Base-by-base conservation (phyloP, 139 green algal species). In the Nannochloris sp. region DNA sequence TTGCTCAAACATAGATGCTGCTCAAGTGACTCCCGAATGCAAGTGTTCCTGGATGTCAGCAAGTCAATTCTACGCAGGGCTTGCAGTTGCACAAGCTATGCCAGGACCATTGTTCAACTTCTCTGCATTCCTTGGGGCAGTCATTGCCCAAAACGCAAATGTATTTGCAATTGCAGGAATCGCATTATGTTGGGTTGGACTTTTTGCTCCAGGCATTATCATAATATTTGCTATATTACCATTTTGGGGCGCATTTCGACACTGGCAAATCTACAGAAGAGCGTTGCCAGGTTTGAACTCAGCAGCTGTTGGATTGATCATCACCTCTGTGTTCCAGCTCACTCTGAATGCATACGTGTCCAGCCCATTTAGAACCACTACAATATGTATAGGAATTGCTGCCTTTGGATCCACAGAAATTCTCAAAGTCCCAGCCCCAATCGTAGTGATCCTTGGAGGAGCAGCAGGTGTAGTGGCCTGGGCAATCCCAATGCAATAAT, bases 71-170 rank as follows among this genome's bases (percentile, higher is more conserved):
- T 89, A 92, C 49, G 81, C 86, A 0, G 86, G 91, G 36, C 62
- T 87, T 73, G 62, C 78, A 6, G 63, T 85, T 58, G 63, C 70
- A 12, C 70, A 76, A 26, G 63, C 63, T 9, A 88, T 96, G 81
- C 91, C 91, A 1, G 91, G 91, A 0, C 91, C 91, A 2, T 79
- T 97, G 43, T 97, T 97, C 82, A 97, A 97, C 79, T 87, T 97
- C 66, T 71, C 84, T 5, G 83, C 87, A 23, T 97, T 97, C 79
- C 76, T 97, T n/a, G 91, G 91, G 4, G 85, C 87, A 5, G 79
- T 96, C 56, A 89, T 91, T 12, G 85, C 86, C 12, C 65, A 74
- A 56, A 79, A 78, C 31, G 80, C 80, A 3, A 76, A 76, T 0
- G 71, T 82, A 17, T 59, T 50, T 49, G 72, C 76, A 31, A 66